A percentile compares a stretch with the other conserved stretches of the same genome.
Evolutionary conservation across 2,329 filamentous ascomycete species (phyloP).

Genomic region (Beauveria sp.): DNA sequence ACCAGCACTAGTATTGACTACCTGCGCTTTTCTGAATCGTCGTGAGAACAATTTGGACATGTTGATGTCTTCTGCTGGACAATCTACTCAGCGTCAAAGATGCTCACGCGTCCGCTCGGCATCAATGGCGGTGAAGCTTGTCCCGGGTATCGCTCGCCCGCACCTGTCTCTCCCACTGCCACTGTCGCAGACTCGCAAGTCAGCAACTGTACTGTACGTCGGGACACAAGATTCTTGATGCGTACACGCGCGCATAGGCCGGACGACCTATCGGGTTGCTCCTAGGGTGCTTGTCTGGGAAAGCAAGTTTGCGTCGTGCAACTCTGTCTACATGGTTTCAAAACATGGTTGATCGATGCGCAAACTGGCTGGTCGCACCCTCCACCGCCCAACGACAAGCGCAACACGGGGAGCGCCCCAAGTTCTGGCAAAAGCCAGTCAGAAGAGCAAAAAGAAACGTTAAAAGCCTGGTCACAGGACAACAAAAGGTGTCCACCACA

Average conservation of each 20-base stretch:
- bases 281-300: neutral
- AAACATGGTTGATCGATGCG: neutral
- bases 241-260: neutral
- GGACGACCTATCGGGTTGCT: neutral
- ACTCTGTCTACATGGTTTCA: neutral
- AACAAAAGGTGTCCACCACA: neutral
- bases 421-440: neutral
- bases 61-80: too few relatives aligned
- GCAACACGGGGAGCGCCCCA: neutral
- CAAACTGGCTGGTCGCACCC: neutral
- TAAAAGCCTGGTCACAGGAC: neutral
- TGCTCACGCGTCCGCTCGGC: too few relatives aligned
- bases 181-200: too few relatives aligned
- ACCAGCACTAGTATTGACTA: too few relatives aligned
- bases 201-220: too few relatives aligned
- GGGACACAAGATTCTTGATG: too few relatives aligned
- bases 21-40: too few relatives aligned
- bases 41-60: too few relatives aligned
- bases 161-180: too few relatives aligned
- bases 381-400: neutral
- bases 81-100: too few relatives aligned
- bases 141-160: too few relatives aligned
- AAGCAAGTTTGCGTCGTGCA: conserved; percentile 5
- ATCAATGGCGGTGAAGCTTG: too few relatives aligned
- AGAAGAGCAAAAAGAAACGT: neutral